phyloP scores from a whole-genome alignment of 306 rosid species.

The Cucumis sativus region DNA sequence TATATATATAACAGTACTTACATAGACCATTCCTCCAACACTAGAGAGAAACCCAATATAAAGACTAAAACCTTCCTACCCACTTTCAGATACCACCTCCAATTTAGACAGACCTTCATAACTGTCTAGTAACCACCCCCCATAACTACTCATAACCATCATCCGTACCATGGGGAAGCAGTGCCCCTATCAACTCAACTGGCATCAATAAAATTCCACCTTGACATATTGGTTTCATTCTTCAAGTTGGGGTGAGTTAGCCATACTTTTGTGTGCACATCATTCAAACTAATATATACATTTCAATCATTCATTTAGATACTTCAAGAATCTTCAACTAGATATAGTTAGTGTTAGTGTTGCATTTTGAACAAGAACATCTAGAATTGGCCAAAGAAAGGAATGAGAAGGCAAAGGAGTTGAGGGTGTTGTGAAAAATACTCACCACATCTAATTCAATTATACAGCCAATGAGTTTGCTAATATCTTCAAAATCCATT shows the following conservation, averaged over 20 bases:
- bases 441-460: constrained; percentile 80
- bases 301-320: background rate
- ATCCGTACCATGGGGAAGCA: background rate
- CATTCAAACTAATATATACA: background rate
- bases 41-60: no score
- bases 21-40: no score
- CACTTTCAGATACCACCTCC: no score
- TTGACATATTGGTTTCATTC: background rate
- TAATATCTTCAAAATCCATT: constrained; percentile 59
- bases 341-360: no score
- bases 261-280: background rate
- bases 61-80: no score
- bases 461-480: constrained; percentile 36
- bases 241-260: background rate
- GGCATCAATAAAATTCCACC: constrained; percentile 4
- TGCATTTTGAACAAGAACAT: background rate
- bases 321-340: background rate
- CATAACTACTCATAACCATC: no score
- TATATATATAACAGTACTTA: no score
- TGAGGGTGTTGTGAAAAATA: constrained; percentile 10
- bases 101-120: no score
- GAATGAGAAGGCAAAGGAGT: background rate
- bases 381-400: background rate
- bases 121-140: no score
- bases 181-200: constrained; percentile 1